A percentile compares a stretch with the other conserved stretches of the same genome.
phyloP scores from a whole-genome alignment of 371 early-diverging fungal genomes.

The Smittium culicis region DNA sequence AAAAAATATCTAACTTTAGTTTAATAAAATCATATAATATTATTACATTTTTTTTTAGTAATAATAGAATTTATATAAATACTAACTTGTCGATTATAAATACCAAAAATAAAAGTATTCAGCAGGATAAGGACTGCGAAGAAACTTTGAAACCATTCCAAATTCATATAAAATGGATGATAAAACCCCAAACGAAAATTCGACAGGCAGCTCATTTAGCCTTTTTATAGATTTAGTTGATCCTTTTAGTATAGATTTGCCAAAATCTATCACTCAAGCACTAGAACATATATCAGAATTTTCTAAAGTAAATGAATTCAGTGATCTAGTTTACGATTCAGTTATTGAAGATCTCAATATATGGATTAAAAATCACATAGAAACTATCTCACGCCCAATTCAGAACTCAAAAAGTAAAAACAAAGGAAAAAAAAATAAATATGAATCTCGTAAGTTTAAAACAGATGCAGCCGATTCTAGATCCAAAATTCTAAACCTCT shows the following conservation, averaged over 20 bases:
- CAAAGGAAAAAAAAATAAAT: background rate
- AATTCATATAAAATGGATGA: too few relatives aligned
- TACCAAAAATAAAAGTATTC: too few relatives aligned
- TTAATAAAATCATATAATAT: too few relatives aligned
- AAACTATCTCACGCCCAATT: background rate
- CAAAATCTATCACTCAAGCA: background rate
- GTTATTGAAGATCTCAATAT: background rate
- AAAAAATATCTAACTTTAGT: too few relatives aligned
- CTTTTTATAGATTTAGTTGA: slow-evolving; percentile 8
- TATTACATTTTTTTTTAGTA: too few relatives aligned
- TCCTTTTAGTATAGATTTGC: slow-evolving; percentile 8
- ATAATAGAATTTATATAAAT: too few relatives aligned
- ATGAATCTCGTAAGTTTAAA: too few relatives aligned
- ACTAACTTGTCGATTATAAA: too few relatives aligned
- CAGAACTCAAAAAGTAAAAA: background rate
- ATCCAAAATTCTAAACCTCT: slow-evolving; percentile 11
- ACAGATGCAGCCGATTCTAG: background rate
- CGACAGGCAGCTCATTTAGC: too few relatives aligned
- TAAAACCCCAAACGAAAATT: too few relatives aligned
- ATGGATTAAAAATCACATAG: background rate
- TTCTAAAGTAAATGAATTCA: background rate
- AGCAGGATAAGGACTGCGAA: too few relatives aligned
- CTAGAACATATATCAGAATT: background rate
- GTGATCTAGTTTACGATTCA: background rate
- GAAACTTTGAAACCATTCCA: too few relatives aligned